Evolutionary conservation across 495 filamentous ascomycete species (phyloP).

Genomic region (Podospora didyma): DNA sequence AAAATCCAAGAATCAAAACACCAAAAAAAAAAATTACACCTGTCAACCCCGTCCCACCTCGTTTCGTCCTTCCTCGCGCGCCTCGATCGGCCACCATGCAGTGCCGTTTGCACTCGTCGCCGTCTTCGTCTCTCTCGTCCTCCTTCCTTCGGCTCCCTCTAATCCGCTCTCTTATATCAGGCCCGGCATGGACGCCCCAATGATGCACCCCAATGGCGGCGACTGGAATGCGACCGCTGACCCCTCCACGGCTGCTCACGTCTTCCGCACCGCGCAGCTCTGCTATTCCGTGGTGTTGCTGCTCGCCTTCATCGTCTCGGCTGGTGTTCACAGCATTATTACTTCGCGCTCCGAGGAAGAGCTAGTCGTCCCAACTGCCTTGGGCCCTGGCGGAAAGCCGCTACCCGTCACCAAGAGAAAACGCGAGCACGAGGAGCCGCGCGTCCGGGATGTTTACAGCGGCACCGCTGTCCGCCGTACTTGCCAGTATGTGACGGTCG

Average conservation of each 20-base stretch:
- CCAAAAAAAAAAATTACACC: too few relatives aligned
- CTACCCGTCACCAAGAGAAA: slow-evolving; percentile 58
- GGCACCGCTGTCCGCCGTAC: slow-evolving; percentile 62
- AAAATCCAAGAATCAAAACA: background rate
- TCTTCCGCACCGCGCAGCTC: slow-evolving; percentile 36
- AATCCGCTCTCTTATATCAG: slow-evolving; percentile 11
- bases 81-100: slow-evolving; percentile 11
- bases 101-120: background rate
- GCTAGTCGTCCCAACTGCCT: slow-evolving; percentile 32
- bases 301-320: slow-evolving; percentile 37
- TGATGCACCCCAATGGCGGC: slow-evolving; percentile 4
- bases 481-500: slow-evolving; percentile 71
- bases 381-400: slow-evolving; percentile 77
- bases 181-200: slow-evolving; percentile 24
- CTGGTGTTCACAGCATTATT: slow-evolving; percentile 41
- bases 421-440: slow-evolving; percentile 28
- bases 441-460: slow-evolving; percentile 37
- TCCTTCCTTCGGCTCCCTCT: slow-evolving; percentile 4
- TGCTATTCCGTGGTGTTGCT: slow-evolving; percentile 41
- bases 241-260: slow-evolving; percentile 28
- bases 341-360: slow-evolving; percentile 40
- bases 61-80: background rate
- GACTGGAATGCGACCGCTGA: background rate
- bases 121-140: background rate
- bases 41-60: too few relatives aligned